A percentile compares a stretch with the other conserved stretches of the same genome.
These are phyloP conservation scores for Talaromyces thailandensis DNA, from an alignment of 495 filamentous ascomycete species.

Conservation along the genomic window DNA sequence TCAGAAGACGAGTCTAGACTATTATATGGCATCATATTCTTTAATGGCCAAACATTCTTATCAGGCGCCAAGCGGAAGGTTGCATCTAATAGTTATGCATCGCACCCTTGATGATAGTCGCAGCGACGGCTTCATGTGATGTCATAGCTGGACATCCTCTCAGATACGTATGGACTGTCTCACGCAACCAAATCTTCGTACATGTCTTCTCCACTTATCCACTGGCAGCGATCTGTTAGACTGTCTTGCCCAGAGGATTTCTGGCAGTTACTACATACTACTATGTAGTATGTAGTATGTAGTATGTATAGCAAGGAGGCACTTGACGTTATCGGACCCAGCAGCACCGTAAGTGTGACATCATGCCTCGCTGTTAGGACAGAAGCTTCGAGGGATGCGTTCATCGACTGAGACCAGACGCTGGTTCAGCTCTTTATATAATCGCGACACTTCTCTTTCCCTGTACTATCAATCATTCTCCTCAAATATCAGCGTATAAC, in stretches of 20 bases:
- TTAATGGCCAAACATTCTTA: neutral
- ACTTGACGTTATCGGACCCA: conserved; percentile 6
- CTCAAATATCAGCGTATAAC: neutral
- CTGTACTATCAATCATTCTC: neutral
- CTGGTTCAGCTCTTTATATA: conserved; percentile 1
- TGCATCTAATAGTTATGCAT: neutral
- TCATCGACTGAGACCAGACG: neutral
- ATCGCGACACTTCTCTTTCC: neutral
- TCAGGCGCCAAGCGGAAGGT: neutral
- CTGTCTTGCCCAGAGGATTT: neutral
- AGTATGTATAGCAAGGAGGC: neutral
- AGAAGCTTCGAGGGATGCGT: neutral
- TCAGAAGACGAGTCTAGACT: neutral
- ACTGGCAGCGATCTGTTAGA: neutral
- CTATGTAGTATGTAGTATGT: neutral
- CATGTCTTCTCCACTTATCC: neutral
- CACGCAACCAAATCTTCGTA: neutral
- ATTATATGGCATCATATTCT: neutral
- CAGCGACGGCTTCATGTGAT: neutral
- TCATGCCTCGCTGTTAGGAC: neutral
- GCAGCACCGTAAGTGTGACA: conserved; percentile 5
- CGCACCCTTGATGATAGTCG: neutral
- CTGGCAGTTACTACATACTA: too few species aligned
- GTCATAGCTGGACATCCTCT: neutral
- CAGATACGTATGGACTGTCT: neutral